These are phyloP conservation scores for Mucuna pruriens DNA, from an alignment of 306 rosid species.

Conservation along the genomic window DNA sequence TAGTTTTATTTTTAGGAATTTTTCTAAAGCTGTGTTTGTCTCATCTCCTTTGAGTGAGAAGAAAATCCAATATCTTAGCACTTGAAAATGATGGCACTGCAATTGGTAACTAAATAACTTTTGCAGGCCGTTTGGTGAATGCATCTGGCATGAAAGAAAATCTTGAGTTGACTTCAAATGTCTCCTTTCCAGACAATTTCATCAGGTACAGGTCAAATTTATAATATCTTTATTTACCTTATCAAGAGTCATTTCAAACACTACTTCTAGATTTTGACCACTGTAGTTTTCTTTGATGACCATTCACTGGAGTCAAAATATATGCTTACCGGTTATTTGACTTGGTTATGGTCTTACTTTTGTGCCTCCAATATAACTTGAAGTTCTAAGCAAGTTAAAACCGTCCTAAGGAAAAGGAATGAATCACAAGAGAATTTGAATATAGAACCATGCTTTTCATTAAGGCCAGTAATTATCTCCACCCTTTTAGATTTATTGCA, in stretches of 20 bases:
- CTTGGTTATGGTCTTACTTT: constrained; percentile 36
- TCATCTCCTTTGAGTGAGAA: neutral
- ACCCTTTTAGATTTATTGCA: constrained; percentile 12
- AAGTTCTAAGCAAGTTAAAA: neutral
- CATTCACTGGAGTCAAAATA: constrained; percentile 33
- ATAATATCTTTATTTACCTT: neutral
- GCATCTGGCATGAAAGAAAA: constrained; percentile 36
- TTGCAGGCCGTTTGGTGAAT: constrained; percentile 34
- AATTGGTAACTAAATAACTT: neutral
- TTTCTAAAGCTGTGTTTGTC: neutral
- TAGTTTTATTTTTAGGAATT: neutral
- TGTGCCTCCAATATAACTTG: neutral
- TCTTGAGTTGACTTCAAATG: constrained; percentile 38
- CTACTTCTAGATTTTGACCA: constrained; percentile 33
- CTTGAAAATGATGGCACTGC: constrained; percentile 29
- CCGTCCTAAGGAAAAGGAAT: neutral
- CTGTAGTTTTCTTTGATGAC: constrained; percentile 28
- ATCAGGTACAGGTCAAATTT: constrained; percentile 26
- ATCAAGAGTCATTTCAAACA: constrained; percentile 12
- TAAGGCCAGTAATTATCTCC: neutral
- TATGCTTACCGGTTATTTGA: constrained; percentile 13
- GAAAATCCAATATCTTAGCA: neutral
- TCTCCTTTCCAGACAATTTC: constrained; percentile 21
- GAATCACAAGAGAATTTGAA: constrained; percentile 20
- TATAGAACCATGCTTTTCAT: neutral